Percentiles rank a stretch among this genome's conserved stretches.
These are phyloP conservation scores for Lepidium didymum DNA, from an alignment of 345 rosid genomes.

Conservation along the genomic window DNA sequence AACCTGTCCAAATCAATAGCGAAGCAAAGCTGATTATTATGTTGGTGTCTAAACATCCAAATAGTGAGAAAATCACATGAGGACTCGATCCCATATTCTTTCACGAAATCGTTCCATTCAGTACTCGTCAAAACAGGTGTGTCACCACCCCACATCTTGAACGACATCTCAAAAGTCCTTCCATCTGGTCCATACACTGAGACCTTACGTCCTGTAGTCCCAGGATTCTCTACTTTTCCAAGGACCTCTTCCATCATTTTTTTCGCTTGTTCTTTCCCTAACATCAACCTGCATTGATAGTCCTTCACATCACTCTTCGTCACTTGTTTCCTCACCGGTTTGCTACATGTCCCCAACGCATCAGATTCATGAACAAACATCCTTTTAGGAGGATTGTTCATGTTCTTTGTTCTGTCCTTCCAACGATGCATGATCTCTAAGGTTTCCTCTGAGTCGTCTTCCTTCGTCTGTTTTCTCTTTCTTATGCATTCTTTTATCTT, in stretches of 20 bases:
- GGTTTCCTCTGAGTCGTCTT: background rate
- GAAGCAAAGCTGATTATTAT: background rate
- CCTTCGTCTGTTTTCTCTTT: too few species aligned
- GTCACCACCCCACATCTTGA: background rate
- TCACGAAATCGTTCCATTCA: background rate
- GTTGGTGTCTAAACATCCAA: constrained; percentile 12
- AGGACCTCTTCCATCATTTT: background rate
- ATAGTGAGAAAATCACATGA: background rate
- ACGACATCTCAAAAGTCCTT: too few species aligned
- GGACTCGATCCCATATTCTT: background rate
- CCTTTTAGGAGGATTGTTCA: background rate
- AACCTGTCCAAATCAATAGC: background rate
- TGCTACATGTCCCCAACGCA: background rate
- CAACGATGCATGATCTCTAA: background rate
- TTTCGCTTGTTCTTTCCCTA: background rate
- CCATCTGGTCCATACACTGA: background rate
- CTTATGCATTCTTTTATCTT: too few species aligned
- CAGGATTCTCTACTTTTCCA: background rate
- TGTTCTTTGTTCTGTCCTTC: background rate
- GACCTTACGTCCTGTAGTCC: background rate
- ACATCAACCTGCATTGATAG: background rate
- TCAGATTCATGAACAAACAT: background rate
- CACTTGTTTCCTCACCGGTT: background rate
- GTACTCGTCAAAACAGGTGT: background rate
- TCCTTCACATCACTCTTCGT: background rate